phyloP scores from a whole-genome alignment of 2,329 filamentous ascomycete species.

The Podosphaera xanthii region DNA sequence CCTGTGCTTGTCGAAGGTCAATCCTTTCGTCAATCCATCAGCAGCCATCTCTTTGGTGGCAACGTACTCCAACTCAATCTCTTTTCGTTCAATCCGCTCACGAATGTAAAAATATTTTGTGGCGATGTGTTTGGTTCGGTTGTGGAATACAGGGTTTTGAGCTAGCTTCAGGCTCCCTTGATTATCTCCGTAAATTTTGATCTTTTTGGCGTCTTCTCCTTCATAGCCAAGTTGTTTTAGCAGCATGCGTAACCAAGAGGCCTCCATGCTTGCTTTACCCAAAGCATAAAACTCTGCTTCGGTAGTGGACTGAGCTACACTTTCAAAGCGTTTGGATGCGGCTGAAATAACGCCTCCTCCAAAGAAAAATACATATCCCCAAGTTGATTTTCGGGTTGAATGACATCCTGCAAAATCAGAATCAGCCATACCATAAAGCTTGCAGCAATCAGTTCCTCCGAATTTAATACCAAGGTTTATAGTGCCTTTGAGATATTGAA shows the following conservation, averaged over 20 bases:
- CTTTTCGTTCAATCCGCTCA: background rate
- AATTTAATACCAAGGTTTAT: background rate
- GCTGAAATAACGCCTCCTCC: background rate
- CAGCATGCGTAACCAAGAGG: background rate
- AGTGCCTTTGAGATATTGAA: background rate
- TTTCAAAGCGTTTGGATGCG: background rate
- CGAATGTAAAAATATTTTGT: background rate
- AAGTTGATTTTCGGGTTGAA: background rate
- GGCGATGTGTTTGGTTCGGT: background rate
- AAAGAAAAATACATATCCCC: background rate
- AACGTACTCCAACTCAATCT: background rate
- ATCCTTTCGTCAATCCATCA: background rate
- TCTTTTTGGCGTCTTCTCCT: background rate
- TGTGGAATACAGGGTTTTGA: background rate
- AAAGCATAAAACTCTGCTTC: background rate
- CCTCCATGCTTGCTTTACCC: background rate
- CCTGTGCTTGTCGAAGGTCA: background rate
- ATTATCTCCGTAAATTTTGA: background rate
- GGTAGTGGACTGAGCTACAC: background rate
- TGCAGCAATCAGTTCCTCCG: background rate
- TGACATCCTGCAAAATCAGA: background rate
- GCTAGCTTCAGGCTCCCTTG: background rate
- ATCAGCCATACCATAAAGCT: background rate
- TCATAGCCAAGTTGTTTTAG: no score
- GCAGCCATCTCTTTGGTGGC: background rate